A percentile compares a stretch with the other conserved stretches of the same genome.
Evolutionary conservation across 2,329 filamentous ascomycete genomes (phyloP).

Genomic region (Xylariaceae sp.): DNA sequence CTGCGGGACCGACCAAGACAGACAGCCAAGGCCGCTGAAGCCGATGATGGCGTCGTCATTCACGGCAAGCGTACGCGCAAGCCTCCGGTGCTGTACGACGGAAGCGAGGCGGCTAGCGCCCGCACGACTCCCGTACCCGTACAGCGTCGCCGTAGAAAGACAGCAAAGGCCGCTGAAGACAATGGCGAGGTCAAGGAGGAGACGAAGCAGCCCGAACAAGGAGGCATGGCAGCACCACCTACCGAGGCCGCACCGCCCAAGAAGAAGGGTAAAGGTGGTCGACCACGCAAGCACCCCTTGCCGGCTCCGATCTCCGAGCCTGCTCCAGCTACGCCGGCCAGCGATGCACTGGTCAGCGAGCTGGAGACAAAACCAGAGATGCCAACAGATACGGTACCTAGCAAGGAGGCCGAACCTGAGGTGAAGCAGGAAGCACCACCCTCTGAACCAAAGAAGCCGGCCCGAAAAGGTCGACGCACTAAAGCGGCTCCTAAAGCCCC

Average conservation of each 20-base stretch:
- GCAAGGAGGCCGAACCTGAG: not conserved
- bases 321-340: constrained; percentile 10
- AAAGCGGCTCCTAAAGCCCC: constrained; percentile 10
- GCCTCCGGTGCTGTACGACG: constrained; percentile 46
- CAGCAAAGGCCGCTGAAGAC: constrained; percentile 23
- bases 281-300: constrained; percentile 29
- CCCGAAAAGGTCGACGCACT: constrained; percentile 29
- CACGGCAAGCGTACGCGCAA: constrained; percentile 51
- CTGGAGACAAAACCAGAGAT: constrained; percentile 3
- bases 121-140: constrained; percentile 44
- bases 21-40: constrained; percentile 55
- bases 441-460: constrained; percentile 16
- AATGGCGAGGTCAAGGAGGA: constrained; percentile 20
- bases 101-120: constrained; percentile 47
- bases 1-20: constrained; percentile 53
- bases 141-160: constrained; percentile 27
- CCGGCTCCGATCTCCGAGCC: constrained; percentile 22
- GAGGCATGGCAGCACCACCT: constrained; percentile 12
- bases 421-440: constrained; percentile 5
- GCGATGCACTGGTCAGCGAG: constrained; percentile 3
- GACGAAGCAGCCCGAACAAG: constrained; percentile 9
- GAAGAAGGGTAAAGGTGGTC: constrained; percentile 31
- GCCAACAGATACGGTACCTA: constrained; percentile 3
- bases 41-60: constrained; percentile 41
- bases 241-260: constrained; percentile 25